Conservation (phyloP, 768 basidiomycete genomes). For the Mycena alexandri region DNA sequence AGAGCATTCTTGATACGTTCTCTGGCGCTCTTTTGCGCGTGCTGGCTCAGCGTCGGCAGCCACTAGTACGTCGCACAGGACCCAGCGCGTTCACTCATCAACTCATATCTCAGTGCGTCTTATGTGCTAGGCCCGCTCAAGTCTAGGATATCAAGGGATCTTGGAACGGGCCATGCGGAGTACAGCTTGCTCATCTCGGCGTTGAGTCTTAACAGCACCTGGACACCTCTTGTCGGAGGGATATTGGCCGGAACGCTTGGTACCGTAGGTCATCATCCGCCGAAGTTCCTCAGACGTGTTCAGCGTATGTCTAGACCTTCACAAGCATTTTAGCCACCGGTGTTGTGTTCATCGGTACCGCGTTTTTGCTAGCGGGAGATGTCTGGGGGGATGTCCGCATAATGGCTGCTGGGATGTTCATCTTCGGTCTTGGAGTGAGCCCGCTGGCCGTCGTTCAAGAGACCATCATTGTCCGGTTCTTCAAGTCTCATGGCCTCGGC, state of each 20-base stretch:
- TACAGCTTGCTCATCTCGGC: constrained; percentile 84
- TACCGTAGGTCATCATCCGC: constrained; percentile 48
- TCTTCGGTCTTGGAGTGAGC: constrained; percentile 84
- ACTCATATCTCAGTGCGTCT: constrained; percentile 60
- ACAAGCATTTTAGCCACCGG: constrained; percentile 83
- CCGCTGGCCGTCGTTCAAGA: constrained; percentile 89
- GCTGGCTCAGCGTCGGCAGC: constrained; percentile 80
- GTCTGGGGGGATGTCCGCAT: constrained; percentile 68
- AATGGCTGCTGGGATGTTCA: constrained; percentile 82
- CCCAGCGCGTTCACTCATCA: not conserved
- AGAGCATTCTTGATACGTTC: constrained; percentile 64
- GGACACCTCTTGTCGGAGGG: constrained; percentile 85
- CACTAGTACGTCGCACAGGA: constrained; percentile 68
- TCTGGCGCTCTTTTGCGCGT: constrained; percentile 77
- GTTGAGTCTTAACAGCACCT: constrained; percentile 77
- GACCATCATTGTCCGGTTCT: constrained; percentile 87
- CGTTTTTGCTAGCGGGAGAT: constrained; percentile 71
- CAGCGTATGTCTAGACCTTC: constrained; percentile 50
- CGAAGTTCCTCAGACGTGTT: not conserved
- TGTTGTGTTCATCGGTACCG: constrained; percentile 79
- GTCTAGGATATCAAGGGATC: constrained; percentile 56
- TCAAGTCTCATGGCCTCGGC: constrained; percentile 80
- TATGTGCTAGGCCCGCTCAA: constrained; percentile 87
- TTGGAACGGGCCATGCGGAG: constrained; percentile 82
- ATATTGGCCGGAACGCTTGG: constrained; percentile 78